phyloP scores from a whole-genome alignment of 2,329 filamentous ascomycete genomes.

The Neofusicoccum kwambonambiense region DNA sequence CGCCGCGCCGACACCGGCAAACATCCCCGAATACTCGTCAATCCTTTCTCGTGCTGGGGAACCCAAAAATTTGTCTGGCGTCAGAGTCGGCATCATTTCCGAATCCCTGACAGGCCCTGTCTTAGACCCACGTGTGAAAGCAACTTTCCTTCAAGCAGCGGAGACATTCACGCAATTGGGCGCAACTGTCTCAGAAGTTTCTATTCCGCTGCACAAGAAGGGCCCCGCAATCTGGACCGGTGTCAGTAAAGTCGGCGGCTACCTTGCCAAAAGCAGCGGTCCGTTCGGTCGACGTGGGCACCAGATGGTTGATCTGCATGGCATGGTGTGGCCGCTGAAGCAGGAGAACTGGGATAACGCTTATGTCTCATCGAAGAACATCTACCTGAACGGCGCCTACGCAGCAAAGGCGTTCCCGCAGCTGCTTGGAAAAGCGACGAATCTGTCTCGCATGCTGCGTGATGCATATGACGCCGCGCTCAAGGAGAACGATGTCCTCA shows the following conservation, averaged over 20 bases:
- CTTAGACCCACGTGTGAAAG: conserved; percentile 42
- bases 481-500: conserved; percentile 43
- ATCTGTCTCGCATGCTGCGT: conserved; percentile 48
- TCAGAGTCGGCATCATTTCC: conserved; percentile 31
- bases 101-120: conserved; percentile 31
- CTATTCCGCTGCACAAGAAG: conserved; percentile 50
- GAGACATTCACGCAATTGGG: conserved; percentile 46
- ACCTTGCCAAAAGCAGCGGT: conserved; percentile 42
- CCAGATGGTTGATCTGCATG: conserved; percentile 52
- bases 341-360: conserved; percentile 52
- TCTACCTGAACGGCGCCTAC: conserved; percentile 54
- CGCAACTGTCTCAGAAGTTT: conserved; percentile 51
- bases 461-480: conserved; percentile 48
- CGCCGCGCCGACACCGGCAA: conserved; percentile 30
- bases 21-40: conserved; percentile 29
- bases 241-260: conserved; percentile 43
- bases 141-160: conserved; percentile 44
- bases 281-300: conserved; percentile 49
- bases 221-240: conserved; percentile 53
- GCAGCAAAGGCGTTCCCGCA: conserved; percentile 45
- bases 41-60: conserved; percentile 20
- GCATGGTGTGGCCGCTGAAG: conserved; percentile 47
- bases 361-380: conserved; percentile 56
- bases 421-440: conserved; percentile 51
- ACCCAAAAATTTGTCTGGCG: conserved; percentile 27